phyloP scores from a whole-genome alignment of 805 yeast species.

The Saccharomyces eubayanus region DNA sequence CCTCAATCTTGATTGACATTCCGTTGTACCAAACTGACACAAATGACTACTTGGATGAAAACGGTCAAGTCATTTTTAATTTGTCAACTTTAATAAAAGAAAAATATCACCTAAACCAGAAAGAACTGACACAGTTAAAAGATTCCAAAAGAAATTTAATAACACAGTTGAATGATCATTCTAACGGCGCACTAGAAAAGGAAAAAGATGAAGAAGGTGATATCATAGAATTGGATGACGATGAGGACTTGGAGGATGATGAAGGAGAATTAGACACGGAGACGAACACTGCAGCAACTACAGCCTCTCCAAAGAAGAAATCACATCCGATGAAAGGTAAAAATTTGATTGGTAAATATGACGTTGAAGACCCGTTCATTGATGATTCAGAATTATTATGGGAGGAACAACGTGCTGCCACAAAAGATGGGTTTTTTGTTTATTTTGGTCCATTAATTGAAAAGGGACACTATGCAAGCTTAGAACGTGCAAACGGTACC shows the following conservation, averaged over 20 bases:
- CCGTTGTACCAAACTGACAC: slow-evolving; percentile 22
- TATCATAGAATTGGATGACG: slow-evolving; percentile 13
- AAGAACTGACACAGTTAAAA: slow-evolving; percentile 4
- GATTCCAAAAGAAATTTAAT: slow-evolving; percentile 18
- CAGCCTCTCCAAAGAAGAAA: slow-evolving; percentile 23
- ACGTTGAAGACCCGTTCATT: slow-evolving; percentile 87
- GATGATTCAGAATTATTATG: slow-evolving; percentile 87
- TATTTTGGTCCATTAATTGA: slow-evolving; percentile 86
- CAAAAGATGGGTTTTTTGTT: slow-evolving; percentile 92
- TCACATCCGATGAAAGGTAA: slow-evolving; percentile 43
- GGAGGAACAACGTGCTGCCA: slow-evolving; percentile 89
- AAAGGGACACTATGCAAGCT: slow-evolving; percentile 40
- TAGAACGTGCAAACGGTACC: slow-evolving; percentile 40
- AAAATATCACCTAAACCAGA: neutral
- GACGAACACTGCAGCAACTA: slow-evolving; percentile 10
- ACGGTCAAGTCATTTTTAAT: slow-evolving; percentile 29
- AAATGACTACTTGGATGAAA: slow-evolving; percentile 29
- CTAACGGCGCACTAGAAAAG: slow-evolving; percentile 4
- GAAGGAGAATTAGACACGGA: slow-evolving; percentile 17
- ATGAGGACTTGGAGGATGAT: slow-evolving; percentile 17
- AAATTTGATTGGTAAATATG: slow-evolving; percentile 84
- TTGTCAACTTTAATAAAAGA: slow-evolving; percentile 12
- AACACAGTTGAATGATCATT: slow-evolving; percentile 14
- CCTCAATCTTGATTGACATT: slow-evolving; percentile 23
- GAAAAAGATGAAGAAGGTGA: slow-evolving; percentile 22